These are phyloP conservation scores for Wickerhamomyces chaumierensis DNA, from an alignment of 805 yeast genomes.

Conservation along the genomic window DNA sequence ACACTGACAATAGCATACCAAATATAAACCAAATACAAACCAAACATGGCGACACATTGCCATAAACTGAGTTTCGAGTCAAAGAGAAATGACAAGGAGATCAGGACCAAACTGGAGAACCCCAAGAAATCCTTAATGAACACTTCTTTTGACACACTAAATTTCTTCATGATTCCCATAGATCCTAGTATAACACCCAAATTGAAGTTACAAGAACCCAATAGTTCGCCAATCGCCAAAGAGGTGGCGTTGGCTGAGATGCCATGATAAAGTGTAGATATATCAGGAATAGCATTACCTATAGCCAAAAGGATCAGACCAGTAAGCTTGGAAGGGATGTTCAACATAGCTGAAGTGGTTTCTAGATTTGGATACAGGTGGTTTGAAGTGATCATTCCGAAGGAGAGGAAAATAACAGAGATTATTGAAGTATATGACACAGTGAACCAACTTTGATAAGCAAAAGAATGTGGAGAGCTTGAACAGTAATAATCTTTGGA, in stretches of 20 bases:
- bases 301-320: conserved; percentile 83
- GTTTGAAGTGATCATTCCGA: conserved; percentile 77
- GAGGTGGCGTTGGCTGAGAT: conserved; percentile 60
- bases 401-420: conserved; percentile 32
- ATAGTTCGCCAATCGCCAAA: conserved; percentile 79
- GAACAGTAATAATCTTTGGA: too few species aligned
- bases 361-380: conserved; percentile 71
- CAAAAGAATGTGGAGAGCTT: too few species aligned
- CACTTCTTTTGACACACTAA: conserved; percentile 36
- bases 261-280: conserved; percentile 75
- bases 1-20: conserved; percentile 26
- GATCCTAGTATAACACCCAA: conserved; percentile 71
- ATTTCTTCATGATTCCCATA: conserved; percentile 61
- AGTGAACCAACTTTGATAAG: too few species aligned
- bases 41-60: conserved; percentile 49
- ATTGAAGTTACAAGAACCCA: conserved; percentile 83
- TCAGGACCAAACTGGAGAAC: conserved; percentile 37
- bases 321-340: conserved; percentile 64
- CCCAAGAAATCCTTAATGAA: conserved; percentile 55
- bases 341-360: conserved; percentile 47
- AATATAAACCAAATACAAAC: conserved; percentile 49
- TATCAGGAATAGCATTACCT: conserved; percentile 91
- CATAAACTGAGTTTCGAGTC: conserved; percentile 43
- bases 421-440: conserved; percentile 16
- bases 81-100: conserved; percentile 39